Conservation (phyloP, 2,329 filamentous ascomycete genomes). For the Apiospora pterosperma region DNA sequence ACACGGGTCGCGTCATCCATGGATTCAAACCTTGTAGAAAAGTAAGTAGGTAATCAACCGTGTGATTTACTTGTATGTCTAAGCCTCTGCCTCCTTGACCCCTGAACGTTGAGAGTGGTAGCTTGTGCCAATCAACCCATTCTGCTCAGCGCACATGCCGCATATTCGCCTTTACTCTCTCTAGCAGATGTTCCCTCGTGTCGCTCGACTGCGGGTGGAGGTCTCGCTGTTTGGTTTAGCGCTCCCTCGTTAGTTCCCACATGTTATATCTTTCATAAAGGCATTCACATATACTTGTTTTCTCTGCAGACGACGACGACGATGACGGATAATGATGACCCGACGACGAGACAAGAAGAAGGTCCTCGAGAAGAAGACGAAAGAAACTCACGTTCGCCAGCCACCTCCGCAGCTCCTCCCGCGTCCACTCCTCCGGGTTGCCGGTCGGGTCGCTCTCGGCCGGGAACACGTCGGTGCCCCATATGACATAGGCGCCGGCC, state of each 20-base stretch:
- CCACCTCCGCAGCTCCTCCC: conserved; percentile 78
- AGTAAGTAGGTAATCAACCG: neutral
- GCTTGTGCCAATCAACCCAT: no score
- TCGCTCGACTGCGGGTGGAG: conserved; percentile 57
- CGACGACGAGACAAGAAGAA: neutral
- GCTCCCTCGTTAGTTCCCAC: neutral
- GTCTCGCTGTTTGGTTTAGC: conserved; percentile 47
- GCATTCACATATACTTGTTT: neutral
- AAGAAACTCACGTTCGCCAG: conserved; percentile 64
- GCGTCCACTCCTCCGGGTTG: conserved; percentile 68
- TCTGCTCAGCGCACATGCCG: conserved; percentile 13
- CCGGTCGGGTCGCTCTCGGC: conserved; percentile 72
- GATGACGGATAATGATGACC: neutral
- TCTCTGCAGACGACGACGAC: neutral
- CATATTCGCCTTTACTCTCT: conserved; percentile 68
- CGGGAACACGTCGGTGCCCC: conserved; percentile 83
- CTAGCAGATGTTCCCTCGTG: conserved; percentile 61
- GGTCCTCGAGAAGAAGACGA: conserved; percentile 1
- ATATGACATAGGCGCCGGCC: conserved; percentile 79
- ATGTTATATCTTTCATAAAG: neutral
- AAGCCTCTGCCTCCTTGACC: neutral
- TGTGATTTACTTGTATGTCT: neutral
- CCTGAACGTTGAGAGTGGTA: neutral
- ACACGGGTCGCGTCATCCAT: neutral
- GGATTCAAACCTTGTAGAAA: neutral